These are phyloP conservation scores for Penicillium sp. DNA, from an alignment of 2,329 filamentous ascomycete genomes.

Conservation along the genomic window DNA sequence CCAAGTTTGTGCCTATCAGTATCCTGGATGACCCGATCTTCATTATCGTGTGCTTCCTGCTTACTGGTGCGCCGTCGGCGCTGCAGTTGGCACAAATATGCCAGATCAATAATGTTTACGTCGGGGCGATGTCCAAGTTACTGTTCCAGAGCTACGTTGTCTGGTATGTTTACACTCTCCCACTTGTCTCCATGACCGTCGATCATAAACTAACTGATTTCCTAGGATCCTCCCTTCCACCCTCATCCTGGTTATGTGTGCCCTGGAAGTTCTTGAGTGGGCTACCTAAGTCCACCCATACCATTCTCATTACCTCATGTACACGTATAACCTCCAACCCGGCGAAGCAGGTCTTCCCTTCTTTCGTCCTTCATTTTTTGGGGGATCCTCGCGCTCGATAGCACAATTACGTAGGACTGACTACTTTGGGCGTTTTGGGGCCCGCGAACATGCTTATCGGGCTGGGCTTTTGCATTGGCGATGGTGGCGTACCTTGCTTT, in stretches of 20 bases:
- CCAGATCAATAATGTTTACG: conserved; percentile 96
- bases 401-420: too few species aligned
- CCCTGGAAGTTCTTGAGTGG: conserved; percentile 93
- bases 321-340: neutral
- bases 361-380: neutral
- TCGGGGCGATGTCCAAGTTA: conserved; percentile 89
- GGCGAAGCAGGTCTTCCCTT: conserved; percentile 7
- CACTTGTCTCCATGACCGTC: neutral
- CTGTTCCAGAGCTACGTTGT: conserved; percentile 97
- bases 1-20: conserved; percentile 89
- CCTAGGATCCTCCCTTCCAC: conserved; percentile 90
- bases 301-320: neutral
- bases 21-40: conserved; percentile 98
- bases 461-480: conserved; percentile 4
- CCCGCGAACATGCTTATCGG: conserved; percentile 4
- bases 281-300: conserved; percentile 49
- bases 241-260: conserved; percentile 85
- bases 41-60: conserved; percentile 94
- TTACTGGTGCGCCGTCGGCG: conserved; percentile 91
- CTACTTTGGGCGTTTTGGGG: neutral
- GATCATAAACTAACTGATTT: conserved; percentile 18
- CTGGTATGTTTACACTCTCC: conserved; percentile 65
- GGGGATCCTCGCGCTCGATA: neutral
- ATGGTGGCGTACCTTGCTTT: conserved; percentile 1
- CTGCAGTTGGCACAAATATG: conserved; percentile 97